These are phyloP conservation scores for Bruguiera sexangula DNA, from an alignment of 345 rosid genomes.

Conservation along the genomic window DNA sequence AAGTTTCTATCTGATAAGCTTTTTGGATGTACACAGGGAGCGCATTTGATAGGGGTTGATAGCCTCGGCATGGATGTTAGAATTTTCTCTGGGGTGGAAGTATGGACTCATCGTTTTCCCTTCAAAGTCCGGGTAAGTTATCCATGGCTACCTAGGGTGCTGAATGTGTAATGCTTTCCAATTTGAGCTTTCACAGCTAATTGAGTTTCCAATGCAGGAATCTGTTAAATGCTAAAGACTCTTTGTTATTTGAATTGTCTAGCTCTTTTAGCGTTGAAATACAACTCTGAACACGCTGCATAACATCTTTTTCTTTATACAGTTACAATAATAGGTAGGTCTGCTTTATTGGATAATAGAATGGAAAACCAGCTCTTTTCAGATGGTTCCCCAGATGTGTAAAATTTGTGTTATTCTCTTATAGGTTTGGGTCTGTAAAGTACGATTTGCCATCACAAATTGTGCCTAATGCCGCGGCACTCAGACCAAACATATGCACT, in stretches of 20 bases:
- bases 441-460: no score
- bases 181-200: neutral
- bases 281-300: neutral
- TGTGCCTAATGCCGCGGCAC: no score
- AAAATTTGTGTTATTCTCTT: neutral
- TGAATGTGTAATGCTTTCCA: neutral
- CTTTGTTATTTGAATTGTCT: neutral
- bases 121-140: slow-evolving; percentile 67
- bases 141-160: neutral
- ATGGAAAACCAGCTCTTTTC: neutral
- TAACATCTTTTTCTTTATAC: neutral
- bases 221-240: neutral
- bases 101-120: slow-evolving; percentile 86
- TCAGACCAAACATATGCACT: no score
- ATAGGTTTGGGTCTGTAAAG: no score
- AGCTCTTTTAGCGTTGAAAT: neutral
- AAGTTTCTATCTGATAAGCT: neutral
- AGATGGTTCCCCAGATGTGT: neutral
- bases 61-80: slow-evolving; percentile 94
- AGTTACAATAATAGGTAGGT: neutral
- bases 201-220: neutral
- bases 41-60: slow-evolving; percentile 75
- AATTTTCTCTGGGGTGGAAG: slow-evolving; percentile 61
- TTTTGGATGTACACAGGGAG: slow-evolving; percentile 45
- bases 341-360: neutral